Evolutionary conservation across 78 protist species (phyloP), one percentile per base, ranked within the genome.

Genomic region (Salpingoeca rosetta): DNA sequence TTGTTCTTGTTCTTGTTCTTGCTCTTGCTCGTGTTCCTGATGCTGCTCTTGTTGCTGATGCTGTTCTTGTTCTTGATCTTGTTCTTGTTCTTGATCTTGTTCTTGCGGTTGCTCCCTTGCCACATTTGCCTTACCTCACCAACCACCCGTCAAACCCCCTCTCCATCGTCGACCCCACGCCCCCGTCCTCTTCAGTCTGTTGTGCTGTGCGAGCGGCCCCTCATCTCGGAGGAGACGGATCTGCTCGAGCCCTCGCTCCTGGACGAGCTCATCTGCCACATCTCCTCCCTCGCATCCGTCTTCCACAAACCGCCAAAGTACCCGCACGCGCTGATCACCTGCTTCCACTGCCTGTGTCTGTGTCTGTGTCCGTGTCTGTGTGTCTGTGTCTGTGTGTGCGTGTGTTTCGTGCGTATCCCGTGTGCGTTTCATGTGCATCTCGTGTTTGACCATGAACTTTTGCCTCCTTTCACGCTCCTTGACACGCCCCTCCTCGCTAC

Each of bases 241-340:
- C 41, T 75, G 77, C 87, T 96, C 65, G 97, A 92, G 72, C 91
- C 89, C 35, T 7, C 86, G 31, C 85, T 97, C 37, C 92, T 98
- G 35, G 91, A 91, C 84, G 97, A 95, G 80, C 95, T 98, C 43
- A 75, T 97, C 80, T 28, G 86, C 44, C 80, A 98, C 79, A 87
- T 98, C 41, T 76, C 94, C 38, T 89, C 97, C 27, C 92, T 98
- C 41, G 92, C 99, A 27, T 91, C 98, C 24, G 98, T 98, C 80
- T 97, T 90, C 91, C 98, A 97, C 93, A 92, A 91, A 85, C 96
- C 97, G 44, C 96, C 99, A 41, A n/a, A n/a, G n/a, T n/a, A n/a
- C n/a, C n/a, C n/a, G n/a, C n/a, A n/a, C n/a, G n/a, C n/a, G n/a
- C n/a, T n/a, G n/a, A n/a, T n/a, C n/a, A n/a, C n/a, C n/a, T n/a